These are phyloP conservation scores for Capsella rubella DNA, from an alignment of 441 rosid species.

Conservation along the genomic window DNA sequence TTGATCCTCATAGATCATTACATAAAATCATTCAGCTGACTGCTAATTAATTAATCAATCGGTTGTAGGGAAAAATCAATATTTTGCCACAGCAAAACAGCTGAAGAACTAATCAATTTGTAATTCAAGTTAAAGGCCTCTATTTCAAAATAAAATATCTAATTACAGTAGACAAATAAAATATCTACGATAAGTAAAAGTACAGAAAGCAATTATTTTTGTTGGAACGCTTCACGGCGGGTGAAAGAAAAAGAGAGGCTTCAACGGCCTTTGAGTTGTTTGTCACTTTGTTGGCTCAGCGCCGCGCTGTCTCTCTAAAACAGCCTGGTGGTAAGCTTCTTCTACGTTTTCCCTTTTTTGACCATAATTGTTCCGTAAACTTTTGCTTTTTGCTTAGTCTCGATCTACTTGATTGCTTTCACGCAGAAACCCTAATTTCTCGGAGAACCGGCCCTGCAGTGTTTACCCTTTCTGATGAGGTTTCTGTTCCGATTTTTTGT, in stretches of 20 bases:
- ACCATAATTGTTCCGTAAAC: neutral
- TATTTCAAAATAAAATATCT: too few species aligned
- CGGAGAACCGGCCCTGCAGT: neutral
- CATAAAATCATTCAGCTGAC: too few species aligned
- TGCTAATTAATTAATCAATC: too few species aligned
- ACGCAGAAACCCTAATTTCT: constrained; percentile 26
- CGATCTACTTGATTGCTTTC: constrained; percentile 14
- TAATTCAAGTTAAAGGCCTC: too few species aligned
- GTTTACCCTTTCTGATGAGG: constrained; percentile 17
- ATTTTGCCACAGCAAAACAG: too few species aligned
- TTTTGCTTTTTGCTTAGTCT: constrained; percentile 7
- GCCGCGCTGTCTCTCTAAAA: neutral
- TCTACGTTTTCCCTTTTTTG: neutral
- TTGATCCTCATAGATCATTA: too few species aligned
- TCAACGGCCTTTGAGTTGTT: constrained; percentile 29
- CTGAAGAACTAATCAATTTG: too few species aligned
- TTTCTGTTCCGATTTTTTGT: constrained; percentile 8
- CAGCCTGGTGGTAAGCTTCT: constrained; percentile 31
- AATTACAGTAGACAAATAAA: too few species aligned
- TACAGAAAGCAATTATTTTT: neutral
- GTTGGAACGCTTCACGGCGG: constrained; percentile 5
- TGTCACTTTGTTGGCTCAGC: neutral
- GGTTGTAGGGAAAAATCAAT: too few species aligned
- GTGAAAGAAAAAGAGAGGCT: neutral
- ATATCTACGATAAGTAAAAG: too few species aligned